Evolutionary conservation across 305 asterid species (phyloP).

Genomic region (Fraxinus dipetala): DNA sequence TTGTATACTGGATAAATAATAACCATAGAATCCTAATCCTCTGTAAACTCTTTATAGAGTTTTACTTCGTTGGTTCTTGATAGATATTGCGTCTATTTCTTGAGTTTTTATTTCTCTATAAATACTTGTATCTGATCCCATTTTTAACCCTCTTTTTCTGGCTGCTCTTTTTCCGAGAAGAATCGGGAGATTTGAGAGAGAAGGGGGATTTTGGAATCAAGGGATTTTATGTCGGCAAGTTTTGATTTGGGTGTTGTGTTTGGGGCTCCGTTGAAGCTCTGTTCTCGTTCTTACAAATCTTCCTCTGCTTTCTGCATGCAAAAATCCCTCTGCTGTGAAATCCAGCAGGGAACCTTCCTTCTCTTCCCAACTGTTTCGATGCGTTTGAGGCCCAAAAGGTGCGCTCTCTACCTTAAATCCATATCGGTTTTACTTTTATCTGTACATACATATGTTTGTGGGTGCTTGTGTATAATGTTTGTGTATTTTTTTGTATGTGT

Average conservation of each 20-base stretch:
- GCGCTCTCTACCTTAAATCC: slow-evolving; percentile 23
- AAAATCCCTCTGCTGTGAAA: slow-evolving; percentile 59
- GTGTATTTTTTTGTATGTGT: neutral
- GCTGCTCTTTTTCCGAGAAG: slow-evolving; percentile 16
- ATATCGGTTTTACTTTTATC: neutral
- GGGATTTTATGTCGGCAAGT: slow-evolving; percentile 79
- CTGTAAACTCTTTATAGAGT: slow-evolving; percentile 7
- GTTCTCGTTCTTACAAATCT: slow-evolving; percentile 27
- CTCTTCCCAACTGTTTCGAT: slow-evolving; percentile 70
- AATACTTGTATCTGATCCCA: slow-evolving; percentile 32
- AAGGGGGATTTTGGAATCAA: slow-evolving; percentile 24
- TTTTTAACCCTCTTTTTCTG: slow-evolving; percentile 15
- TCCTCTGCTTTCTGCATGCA: slow-evolving; percentile 38
- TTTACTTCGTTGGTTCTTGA: slow-evolving; percentile 10
- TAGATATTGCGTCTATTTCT: slow-evolving; percentile 19
- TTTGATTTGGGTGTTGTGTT: slow-evolving; percentile 50
- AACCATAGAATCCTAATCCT: slow-evolving; percentile 66
- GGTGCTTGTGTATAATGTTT: neutral
- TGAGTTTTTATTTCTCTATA: slow-evolving; percentile 22
- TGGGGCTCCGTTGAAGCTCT: slow-evolving; percentile 57
- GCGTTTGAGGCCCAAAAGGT: slow-evolving; percentile 99
- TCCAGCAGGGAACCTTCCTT: slow-evolving; percentile 51
- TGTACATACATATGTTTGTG: neutral
- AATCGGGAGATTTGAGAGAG: slow-evolving; percentile 12
- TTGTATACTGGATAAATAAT: slow-evolving; percentile 26